Base-by-base conservation (phyloP, 2,329 filamentous ascomycete genomes). In the Diaporthe australafricana region DNA sequence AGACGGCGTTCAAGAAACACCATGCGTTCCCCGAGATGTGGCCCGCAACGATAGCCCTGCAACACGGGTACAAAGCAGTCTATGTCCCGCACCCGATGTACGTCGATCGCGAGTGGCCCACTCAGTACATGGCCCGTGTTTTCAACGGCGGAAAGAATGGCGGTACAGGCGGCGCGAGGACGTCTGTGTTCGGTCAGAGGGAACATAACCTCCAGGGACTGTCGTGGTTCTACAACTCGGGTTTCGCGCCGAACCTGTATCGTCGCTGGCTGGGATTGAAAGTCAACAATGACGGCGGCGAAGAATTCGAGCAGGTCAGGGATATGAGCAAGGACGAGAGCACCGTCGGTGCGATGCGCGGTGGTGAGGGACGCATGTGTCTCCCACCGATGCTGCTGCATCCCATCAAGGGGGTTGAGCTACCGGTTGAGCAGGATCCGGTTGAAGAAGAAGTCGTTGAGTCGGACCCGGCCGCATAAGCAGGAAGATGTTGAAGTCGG, bases 11-110 rank as follows among this genome's bases (percentile, higher is more conserved):
- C 77, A 92, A 92, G 79, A 95, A 95, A 77, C 93, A 97, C 81
- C 93, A 94, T 75, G 97, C 96, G 85, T 97, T 97, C 80, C 94
- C 95, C 0, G 96, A 98, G 82, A 98, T 98, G 95, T 98, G 94
- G 94, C 94, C 95, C 0, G 92, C 92, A 1, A 96, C 93, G 0
- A 91, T 94, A 1, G 94, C 95, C 1, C 87, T 98, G 12, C 95
- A 98, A 73, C 95, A 98, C 80, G 96, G 96, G 14, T 91, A 94
- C 83, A 98, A 98, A 84, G 95, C 94, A 47, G 95, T 98, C 17
- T 97, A 93, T 75, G 94, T 92, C 2, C 96, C 96, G 1, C 96
- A 98, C 78, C 94, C 95, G 1, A 88, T 97, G 70, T 98, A 93
- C 80, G 90, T 96, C 20, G 95, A 98, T 81, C 91, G 95, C 70